A percentile compares a stretch with the other conserved stretches of the same genome.
Evolutionary conservation across 176 grass and related monocot species (phyloP).

Genomic region (barley (Hordeum vulgare)): DNA sequence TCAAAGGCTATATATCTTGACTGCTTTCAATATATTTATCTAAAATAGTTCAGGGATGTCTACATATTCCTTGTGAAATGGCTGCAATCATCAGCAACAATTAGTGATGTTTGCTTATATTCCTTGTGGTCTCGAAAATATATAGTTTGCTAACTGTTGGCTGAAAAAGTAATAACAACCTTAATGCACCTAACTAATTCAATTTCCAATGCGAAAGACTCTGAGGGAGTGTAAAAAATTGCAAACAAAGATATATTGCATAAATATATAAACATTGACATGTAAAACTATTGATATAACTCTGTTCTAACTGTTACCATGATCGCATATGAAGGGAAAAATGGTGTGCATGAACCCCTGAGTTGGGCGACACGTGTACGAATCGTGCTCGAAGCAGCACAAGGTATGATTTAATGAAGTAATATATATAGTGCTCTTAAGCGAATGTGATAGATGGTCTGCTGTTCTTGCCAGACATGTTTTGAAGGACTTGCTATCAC

Average conservation of each 20-base stretch:
- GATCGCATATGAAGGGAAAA: slow-evolving; percentile 6
- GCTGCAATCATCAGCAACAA: no score
- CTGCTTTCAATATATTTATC: not conserved
- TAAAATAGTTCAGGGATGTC: not conserved
- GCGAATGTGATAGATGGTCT: not conserved
- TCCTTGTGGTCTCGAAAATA: no score
- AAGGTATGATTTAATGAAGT: slow-evolving; percentile 5
- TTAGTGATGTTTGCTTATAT: no score
- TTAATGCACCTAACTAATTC: not conserved
- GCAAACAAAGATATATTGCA: not conserved
- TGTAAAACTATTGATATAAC: not conserved
- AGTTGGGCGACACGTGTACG: slow-evolving; percentile 22
- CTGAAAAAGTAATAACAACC: not conserved
- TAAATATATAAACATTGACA: not conserved
- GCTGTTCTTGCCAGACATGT: not conserved
- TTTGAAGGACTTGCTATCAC: not conserved
- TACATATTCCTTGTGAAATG: not conserved
- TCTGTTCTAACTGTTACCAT: not conserved
- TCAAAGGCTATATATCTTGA: not conserved
- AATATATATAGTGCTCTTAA: not conserved
- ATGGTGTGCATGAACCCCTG: not conserved
- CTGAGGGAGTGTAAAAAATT: not conserved
- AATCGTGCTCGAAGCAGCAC: slow-evolving; percentile 16
- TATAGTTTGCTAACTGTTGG: not conserved
- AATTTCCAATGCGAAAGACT: not conserved